A percentile compares a stretch with the other conserved stretches of the same genome.
phyloP scores from a whole-genome alignment of 2,329 filamentous ascomycete genomes.

The Pestalotiopsis sp. region DNA sequence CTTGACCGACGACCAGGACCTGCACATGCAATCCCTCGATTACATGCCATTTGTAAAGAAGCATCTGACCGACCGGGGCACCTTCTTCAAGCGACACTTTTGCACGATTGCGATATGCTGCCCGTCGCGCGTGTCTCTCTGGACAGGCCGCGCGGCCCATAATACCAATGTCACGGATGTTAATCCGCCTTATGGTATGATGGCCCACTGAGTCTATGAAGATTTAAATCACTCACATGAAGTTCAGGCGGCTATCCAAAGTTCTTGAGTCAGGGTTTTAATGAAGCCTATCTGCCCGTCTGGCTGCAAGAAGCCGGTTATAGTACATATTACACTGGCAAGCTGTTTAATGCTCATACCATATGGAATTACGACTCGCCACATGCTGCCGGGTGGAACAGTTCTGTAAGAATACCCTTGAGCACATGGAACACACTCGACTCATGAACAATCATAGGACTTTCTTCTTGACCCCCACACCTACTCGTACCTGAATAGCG shows the following conservation, averaged over 20 bases:
- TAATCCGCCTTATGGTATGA: constrained; percentile 58
- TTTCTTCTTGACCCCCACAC: constrained; percentile 64
- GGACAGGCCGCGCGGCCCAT: constrained; percentile 68
- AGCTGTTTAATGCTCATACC: constrained; percentile 69
- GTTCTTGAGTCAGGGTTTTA: constrained; percentile 65
- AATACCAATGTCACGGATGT: constrained; percentile 71
- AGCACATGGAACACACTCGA: no score
- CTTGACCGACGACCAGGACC: constrained; percentile 69
- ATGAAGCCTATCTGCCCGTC: constrained; percentile 68
- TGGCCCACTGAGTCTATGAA: constrained; percentile 33
- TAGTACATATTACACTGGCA: constrained; percentile 74
- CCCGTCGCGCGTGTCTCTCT: constrained; percentile 66
- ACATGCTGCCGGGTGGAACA: constrained; percentile 60
- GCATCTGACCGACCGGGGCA: constrained; percentile 60
- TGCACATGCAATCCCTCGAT: constrained; percentile 60
- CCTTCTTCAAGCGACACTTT: constrained; percentile 63
- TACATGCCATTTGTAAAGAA: constrained; percentile 63
- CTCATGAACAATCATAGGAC: background rate
- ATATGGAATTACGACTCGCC: constrained; percentile 63
- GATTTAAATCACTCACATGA: constrained; percentile 1
- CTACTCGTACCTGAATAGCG: constrained; percentile 65
- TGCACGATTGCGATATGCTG: constrained; percentile 70
- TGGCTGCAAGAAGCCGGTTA: constrained; percentile 73
- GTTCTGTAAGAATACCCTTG: constrained; percentile 32
- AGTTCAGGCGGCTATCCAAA: constrained; percentile 64